Base-by-base conservation (phyloP, 257 asterid species). In the Solanum bulbocastanum region DNA sequence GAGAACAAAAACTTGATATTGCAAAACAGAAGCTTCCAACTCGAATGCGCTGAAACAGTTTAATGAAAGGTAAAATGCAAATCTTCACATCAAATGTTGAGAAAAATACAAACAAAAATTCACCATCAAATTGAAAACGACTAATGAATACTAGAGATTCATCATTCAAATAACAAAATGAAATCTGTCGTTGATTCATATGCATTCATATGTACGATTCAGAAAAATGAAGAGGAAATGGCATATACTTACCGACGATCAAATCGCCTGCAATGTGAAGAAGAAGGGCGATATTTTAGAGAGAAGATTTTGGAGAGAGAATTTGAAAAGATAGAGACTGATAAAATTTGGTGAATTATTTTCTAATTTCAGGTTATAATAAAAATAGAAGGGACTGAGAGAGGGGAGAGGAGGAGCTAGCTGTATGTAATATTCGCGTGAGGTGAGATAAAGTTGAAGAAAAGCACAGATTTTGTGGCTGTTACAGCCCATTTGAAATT, bases 401-500 rank as follows among this genome's bases (percentile, higher is more conserved):
- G 75, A 72, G 49, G 15, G 69, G 14, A 23, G 71, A 62, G 46
- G 65, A 44, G 62, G 40, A 81, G 69, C 69, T 81, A 20, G 8
- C 8, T 52, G 86, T 49, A 33, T 14, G 84, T 25, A 14, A 32
- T 42, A 78, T 46, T 25, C 40, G 69, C 86, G 30, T 82, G 69
- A 82, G 30, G 44, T 49, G 86, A 49, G 86, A 82, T 10, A 30
- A 82, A 81, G 65, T 6, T n/a, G 25, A 42, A 65, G n/a, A 83
- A 66, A 69, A 42, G 83, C 69, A 66, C 52, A 42, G 84, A 65
- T 87, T 87, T 79, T 79, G 87, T 90, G 94, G 94, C 94, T 93
- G 95, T 94, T 93, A 93, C 90, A 92, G 91, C 83, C 88, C 33
- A 84, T 92, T 92, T 92, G 91, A 94, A 91, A 90, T 89, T 10